A percentile compares a stretch with the other conserved stretches of the same genome.
Conservation (phyloP, 2,329 filamentous ascomycete genomes). For the Claviceps sp. region DNA sequence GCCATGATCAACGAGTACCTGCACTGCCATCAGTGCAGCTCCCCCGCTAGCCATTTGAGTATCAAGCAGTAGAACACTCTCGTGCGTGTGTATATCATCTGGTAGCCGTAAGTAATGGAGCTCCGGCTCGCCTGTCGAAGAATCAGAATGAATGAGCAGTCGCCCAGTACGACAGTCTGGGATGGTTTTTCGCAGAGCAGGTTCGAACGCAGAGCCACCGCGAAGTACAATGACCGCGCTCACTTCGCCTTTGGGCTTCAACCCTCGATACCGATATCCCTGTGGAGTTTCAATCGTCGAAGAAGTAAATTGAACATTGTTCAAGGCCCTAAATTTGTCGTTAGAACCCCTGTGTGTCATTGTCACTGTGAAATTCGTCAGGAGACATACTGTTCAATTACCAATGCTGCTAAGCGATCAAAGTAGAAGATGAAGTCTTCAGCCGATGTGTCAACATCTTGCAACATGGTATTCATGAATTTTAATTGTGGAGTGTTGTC, state of each 20-base stretch:
- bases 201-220: constrained; percentile 79
- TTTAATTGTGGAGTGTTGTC: constrained; percentile 66
- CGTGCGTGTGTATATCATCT: constrained; percentile 56
- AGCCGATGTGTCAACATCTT: constrained; percentile 61
- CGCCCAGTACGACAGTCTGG: constrained; percentile 86
- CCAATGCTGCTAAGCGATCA: constrained; percentile 70
- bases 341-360: constrained; percentile 5
- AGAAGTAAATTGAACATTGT: constrained; percentile 58
- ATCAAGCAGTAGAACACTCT: constrained; percentile 76
- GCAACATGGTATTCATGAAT: constrained; percentile 83
- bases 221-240: constrained; percentile 82
- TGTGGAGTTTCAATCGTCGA: constrained; percentile 57
- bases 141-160: constrained; percentile 80
- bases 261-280: constrained; percentile 55
- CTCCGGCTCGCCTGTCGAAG: constrained; percentile 77
- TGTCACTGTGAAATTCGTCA: neutral
- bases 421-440: constrained; percentile 99
- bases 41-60: constrained; percentile 92
- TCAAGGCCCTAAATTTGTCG: constrained; percentile 46
- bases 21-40: constrained; percentile 78
- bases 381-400: constrained; percentile 59
- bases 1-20: constrained; percentile 89
- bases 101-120: constrained; percentile 80
- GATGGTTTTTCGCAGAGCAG: constrained; percentile 76
- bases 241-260: constrained; percentile 57